Conservation (phyloP, 495 filamentous ascomycete genomes). For the Lophiostoma macrostomum region DNA sequence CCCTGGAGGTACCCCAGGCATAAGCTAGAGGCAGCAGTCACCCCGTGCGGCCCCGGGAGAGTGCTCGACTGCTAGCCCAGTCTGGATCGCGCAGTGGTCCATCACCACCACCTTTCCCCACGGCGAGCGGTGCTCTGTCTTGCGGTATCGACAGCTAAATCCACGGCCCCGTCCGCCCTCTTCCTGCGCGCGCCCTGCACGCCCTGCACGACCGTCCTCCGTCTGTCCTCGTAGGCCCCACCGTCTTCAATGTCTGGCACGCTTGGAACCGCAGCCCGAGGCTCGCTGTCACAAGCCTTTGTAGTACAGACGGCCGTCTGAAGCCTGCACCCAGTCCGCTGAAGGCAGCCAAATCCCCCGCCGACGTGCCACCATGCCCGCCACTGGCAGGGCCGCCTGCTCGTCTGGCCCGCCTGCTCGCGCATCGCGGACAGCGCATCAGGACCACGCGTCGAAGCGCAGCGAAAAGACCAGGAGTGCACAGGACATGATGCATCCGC, state of each 20-base stretch:
- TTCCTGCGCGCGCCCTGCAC: background rate
- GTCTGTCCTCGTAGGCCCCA: background rate
- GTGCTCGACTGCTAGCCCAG: background rate
- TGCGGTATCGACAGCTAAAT: background rate
- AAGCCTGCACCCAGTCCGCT: slow-evolving; percentile 7
- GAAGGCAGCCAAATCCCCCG: slow-evolving; percentile 1
- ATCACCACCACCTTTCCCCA: slow-evolving; percentile 4
- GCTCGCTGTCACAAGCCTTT: slow-evolving; percentile 27
- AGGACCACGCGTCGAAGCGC: slow-evolving; percentile 8
- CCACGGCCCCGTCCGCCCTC: background rate
- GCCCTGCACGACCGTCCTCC: background rate
- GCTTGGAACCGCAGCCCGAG: slow-evolving; percentile 27
- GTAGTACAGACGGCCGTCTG: slow-evolving; percentile 18
- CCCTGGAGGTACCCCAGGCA: too few relatives aligned
- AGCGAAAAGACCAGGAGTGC: slow-evolving; percentile 32
- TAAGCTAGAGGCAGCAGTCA: too few relatives aligned
- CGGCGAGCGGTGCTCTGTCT: background rate
- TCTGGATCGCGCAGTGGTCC: background rate
- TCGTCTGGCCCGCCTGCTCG: background rate
- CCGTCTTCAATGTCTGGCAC: slow-evolving; percentile 29
- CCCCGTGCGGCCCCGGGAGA: too few relatives aligned
- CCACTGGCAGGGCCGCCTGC: slow-evolving; percentile 5
- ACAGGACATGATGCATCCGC: slow-evolving; percentile 18
- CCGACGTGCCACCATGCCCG: slow-evolving; percentile 15
- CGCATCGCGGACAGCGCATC: slow-evolving; percentile 1